phyloP scores from a whole-genome alignment of 192 early-diverging fungal genomes.

The Mortierella alpina region DNA sequence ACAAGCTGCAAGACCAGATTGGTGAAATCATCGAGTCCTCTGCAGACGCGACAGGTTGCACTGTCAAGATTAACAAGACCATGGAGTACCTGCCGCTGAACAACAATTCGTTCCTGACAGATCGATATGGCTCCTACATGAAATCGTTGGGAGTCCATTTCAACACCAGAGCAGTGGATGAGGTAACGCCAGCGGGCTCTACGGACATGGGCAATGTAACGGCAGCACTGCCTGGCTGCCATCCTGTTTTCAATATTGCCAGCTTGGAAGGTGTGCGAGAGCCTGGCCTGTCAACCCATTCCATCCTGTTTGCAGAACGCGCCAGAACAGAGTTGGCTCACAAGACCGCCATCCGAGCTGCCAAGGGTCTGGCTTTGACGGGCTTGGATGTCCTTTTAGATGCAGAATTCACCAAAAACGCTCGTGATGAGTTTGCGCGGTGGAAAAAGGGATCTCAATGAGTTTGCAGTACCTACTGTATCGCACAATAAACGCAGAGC shows the following conservation, averaged over 20 bases:
- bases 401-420: conserved; percentile 57
- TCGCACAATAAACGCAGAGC: neutral
- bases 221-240: conserved; percentile 68
- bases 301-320: conserved; percentile 69
- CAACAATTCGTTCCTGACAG: conserved; percentile 66
- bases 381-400: conserved; percentile 63
- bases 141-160: conserved; percentile 51
- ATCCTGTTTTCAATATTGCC: conserved; percentile 66
- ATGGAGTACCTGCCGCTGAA: conserved; percentile 59
- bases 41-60: conserved; percentile 77
- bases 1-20: conserved; percentile 64
- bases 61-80: conserved; percentile 55
- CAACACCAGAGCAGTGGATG: conserved; percentile 44
- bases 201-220: conserved; percentile 85
- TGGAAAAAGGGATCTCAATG: conserved; percentile 6
- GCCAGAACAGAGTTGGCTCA: conserved; percentile 71
- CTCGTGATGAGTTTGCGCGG: conserved; percentile 54
- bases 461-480: neutral
- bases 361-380: conserved; percentile 62
- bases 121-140: conserved; percentile 63
- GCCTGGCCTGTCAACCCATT: conserved; percentile 65
- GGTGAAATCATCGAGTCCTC: conserved; percentile 70
- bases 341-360: conserved; percentile 61
- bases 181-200: conserved; percentile 54
- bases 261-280: conserved; percentile 59